Base-by-base conservation (phyloP, 768 basidiomycete species). In the Mycena vulgaris region DNA sequence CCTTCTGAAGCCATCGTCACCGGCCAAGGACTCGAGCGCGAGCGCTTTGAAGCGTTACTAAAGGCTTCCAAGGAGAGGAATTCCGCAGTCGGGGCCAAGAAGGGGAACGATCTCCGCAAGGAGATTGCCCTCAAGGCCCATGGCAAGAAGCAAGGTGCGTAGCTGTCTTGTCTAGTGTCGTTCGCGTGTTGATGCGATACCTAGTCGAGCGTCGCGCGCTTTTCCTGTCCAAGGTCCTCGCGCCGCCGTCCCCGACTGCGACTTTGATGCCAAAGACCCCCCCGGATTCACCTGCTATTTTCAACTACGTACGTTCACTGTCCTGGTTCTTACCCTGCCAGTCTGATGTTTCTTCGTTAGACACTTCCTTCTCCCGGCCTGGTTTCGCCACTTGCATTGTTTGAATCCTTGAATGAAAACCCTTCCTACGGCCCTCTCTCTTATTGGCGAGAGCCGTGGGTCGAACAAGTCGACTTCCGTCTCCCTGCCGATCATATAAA, bases 101-200 rank as follows among this genome's bases (percentile, higher is more conserved):
- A 81, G 78, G 79, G 80, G 30, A 83, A 83, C 25, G 88, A 93
- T 80, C 85, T 95, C 58, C 89, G 92, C 72, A 93, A 90, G 80
- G 91, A 94, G 80, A 89, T 93, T 57, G 90, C 91, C 14, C 80
- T 92, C 65, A 93, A 90, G 79, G 87, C 86, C 58, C 93, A 94
- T 80, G 89, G 85, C 82, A 88, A 86, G 77, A 93, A 92, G 83
- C 92, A 93, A 80, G 83, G 94, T 95, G 78, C 74, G 88, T 14
- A 30, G 10, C 60, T 60, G 48, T 63, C 25, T 33, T 56, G 23
- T 28, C 48, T 21, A 47, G 25, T 27, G 5, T 11, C 28, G 48
- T 63, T 47, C 53, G 48, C 39, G 69, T 23, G 13, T 66, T 51
- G 30, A 69, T 28, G 39, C 55, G 42, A 23, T 11, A 25, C 13